Evolutionary conservation across 2,329 filamentous ascomycete species (phyloP).

Genomic region (Pseudogymnoascus destructans): DNA sequence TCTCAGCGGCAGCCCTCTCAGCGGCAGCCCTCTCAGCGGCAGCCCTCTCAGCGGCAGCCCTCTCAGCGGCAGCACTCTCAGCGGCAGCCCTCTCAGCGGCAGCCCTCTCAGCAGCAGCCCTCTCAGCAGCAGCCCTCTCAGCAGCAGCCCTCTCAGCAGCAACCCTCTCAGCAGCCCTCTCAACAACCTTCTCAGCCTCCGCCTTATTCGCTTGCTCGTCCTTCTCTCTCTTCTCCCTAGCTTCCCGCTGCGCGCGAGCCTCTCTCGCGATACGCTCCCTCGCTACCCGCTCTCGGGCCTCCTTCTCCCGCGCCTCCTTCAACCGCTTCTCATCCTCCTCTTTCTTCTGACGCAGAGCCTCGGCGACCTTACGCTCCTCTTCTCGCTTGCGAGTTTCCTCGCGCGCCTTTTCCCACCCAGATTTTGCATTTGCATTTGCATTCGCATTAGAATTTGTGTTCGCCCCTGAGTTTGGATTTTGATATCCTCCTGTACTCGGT

Average conservation of each 20-base stretch:
- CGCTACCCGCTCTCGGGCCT: slow-evolving; percentile 35
- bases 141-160: slow-evolving; percentile 20
- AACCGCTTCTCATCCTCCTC: slow-evolving; percentile 42
- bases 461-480: slow-evolving; percentile 2
- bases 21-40: slow-evolving; percentile 15
- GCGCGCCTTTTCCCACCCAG: slow-evolving; percentile 54
- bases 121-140: slow-evolving; percentile 14
- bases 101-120: slow-evolving; percentile 16
- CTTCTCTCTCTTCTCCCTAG: slow-evolving; percentile 21
- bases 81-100: slow-evolving; percentile 24
- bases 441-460: slow-evolving; percentile 1
- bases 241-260: slow-evolving; percentile 14
- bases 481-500: neutral
- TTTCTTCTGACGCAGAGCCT: slow-evolving; percentile 43
- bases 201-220: slow-evolving; percentile 22
- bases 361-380: slow-evolving; percentile 48
- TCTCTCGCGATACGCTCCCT: slow-evolving; percentile 29
- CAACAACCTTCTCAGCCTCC: slow-evolving; percentile 22
- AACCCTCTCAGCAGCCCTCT: slow-evolving; percentile 36
- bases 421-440: slow-evolving; percentile 26
- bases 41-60: slow-evolving; percentile 28
- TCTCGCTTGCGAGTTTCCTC: slow-evolving; percentile 56
- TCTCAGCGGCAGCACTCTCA: slow-evolving; percentile 34
- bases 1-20: slow-evolving; percentile 15
- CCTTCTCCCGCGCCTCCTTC: slow-evolving; percentile 43